phyloP scores from a whole-genome alignment of 768 basidiomycete species.

The Amanita thiersii region DNA sequence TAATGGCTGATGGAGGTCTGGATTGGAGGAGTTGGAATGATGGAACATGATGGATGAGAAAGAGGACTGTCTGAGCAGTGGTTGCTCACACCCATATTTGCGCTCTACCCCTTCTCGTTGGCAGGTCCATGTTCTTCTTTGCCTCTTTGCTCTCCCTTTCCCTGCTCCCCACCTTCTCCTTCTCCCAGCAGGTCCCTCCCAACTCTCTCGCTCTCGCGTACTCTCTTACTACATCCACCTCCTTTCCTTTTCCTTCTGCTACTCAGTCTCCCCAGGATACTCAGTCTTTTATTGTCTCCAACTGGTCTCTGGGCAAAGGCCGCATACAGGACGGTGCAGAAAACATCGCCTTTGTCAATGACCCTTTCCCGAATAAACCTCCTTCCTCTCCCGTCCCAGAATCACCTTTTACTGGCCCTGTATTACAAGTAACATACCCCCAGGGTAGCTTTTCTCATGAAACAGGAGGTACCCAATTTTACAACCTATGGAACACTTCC shows the following conservation, averaged over 20 bases:
- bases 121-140: slow-evolving; percentile 6
- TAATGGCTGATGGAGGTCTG: slow-evolving; percentile 51
- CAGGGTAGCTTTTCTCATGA: slow-evolving; percentile 49
- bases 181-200: slow-evolving; percentile 20
- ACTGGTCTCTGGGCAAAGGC: slow-evolving; percentile 57
- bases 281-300: slow-evolving; percentile 38
- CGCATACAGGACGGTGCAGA: slow-evolving; percentile 48
- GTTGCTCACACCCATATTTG: not conserved
- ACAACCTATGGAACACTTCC: slow-evolving; percentile 57
- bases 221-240: slow-evolving; percentile 51
- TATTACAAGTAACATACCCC: slow-evolving; percentile 58
- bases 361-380: slow-evolving; percentile 54
- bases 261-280: slow-evolving; percentile 45
- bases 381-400: slow-evolving; percentile 22
- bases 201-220: slow-evolving; percentile 40
- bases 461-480: slow-evolving; percentile 62
- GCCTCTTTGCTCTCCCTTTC: slow-evolving; percentile 5
- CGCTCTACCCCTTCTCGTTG: slow-evolving; percentile 8
- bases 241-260: slow-evolving; percentile 56
- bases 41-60: slow-evolving; percentile 20
- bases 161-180: slow-evolving; percentile 12
- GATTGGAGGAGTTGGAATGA: slow-evolving; percentile 17
- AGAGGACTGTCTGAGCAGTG: not conserved
- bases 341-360: slow-evolving; percentile 54
- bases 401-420: slow-evolving; percentile 27